Percentiles rank a stretch among this genome's conserved stretches.
Conservation (phyloP, 2,329 filamentous ascomycete species). For the Botrytis elliptica region DNA sequence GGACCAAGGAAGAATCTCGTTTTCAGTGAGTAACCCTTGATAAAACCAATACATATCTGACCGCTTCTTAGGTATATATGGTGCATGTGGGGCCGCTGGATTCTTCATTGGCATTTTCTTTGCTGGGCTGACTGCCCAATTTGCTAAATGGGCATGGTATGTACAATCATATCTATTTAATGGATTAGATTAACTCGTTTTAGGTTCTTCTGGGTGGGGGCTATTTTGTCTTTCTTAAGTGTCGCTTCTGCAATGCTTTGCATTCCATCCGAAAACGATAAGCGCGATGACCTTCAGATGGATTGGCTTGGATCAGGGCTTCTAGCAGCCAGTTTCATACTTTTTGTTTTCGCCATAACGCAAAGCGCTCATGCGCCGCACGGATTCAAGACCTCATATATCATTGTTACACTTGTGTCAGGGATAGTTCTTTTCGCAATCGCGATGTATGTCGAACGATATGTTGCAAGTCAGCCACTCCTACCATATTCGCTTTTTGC, state of each 20-base stretch:
- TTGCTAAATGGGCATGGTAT: slow-evolving; percentile 62
- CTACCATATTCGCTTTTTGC: slow-evolving; percentile 67
- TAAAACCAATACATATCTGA: not conserved
- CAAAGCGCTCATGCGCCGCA: slow-evolving; percentile 64
- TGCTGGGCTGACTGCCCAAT: slow-evolving; percentile 60
- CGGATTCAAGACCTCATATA: slow-evolving; percentile 69
- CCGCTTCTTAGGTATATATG: slow-evolving; percentile 16
- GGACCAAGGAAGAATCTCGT: slow-evolving; percentile 65
- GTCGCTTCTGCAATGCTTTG: slow-evolving; percentile 47
- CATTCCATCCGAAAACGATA: slow-evolving; percentile 48
- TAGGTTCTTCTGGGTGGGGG: slow-evolving; percentile 59
- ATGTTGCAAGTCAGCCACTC: slow-evolving; percentile 65
- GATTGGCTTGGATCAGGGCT: slow-evolving; percentile 64
- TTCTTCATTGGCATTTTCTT: slow-evolving; percentile 61
- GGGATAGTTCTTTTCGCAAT: slow-evolving; percentile 57
- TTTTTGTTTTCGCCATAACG: slow-evolving; percentile 72
- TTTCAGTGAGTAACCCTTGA: slow-evolving; percentile 37
- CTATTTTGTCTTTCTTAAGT: slow-evolving; percentile 50
- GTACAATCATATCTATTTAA: not conserved
- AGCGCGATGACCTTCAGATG: slow-evolving; percentile 52
- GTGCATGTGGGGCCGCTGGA: slow-evolving; percentile 19
- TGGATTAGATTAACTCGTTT: not conserved
- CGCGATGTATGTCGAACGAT: slow-evolving; percentile 70
- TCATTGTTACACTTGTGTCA: slow-evolving; percentile 60
- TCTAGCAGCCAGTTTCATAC: slow-evolving; percentile 61